phyloP scores from a whole-genome alignment of 768 basidiomycete genomes.

The Rhodotorula taiwanensis region DNA sequence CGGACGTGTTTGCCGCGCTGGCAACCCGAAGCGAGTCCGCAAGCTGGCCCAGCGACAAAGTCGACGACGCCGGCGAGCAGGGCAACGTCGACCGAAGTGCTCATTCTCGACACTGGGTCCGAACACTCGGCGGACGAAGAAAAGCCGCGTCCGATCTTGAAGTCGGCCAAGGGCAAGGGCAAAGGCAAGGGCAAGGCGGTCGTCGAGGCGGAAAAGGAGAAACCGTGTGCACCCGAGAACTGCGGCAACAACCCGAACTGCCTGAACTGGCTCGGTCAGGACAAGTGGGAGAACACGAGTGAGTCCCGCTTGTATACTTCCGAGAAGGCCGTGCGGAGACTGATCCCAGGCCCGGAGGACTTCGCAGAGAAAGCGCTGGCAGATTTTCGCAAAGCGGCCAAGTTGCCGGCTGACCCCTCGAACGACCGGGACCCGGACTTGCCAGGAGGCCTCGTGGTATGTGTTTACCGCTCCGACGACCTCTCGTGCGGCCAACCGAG shows the following conservation, averaged over 20 bases:
- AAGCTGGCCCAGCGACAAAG: background rate
- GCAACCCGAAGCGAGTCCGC: background rate
- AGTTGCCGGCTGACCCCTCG: constrained; percentile 56
- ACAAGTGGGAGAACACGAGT: constrained; percentile 57
- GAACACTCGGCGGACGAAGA: constrained; percentile 1
- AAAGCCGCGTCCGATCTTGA: background rate
- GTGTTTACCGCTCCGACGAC: constrained; percentile 19
- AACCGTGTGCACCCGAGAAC: constrained; percentile 20
- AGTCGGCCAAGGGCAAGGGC: background rate
- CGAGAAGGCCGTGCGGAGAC: constrained; percentile 4
- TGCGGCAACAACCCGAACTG: constrained; percentile 79
- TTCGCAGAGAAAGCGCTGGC: constrained; percentile 55
- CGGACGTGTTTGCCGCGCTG: constrained; percentile 8
- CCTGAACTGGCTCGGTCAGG: constrained; percentile 78
- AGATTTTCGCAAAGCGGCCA: constrained; percentile 53
- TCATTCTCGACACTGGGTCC: background rate
- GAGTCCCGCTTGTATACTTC: constrained; percentile 45
- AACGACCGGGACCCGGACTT: constrained; percentile 52
- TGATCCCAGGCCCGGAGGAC: no score
- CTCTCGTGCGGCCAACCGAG: background rate
- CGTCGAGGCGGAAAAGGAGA: background rate
- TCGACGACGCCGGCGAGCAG: background rate
- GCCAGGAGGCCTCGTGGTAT: constrained; percentile 72
- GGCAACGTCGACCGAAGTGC: constrained; percentile 11
- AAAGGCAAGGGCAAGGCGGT: constrained; percentile 14